Conservation (phyloP, 2,329 filamentous ascomycete species). For the Fusarium sp. region DNA sequence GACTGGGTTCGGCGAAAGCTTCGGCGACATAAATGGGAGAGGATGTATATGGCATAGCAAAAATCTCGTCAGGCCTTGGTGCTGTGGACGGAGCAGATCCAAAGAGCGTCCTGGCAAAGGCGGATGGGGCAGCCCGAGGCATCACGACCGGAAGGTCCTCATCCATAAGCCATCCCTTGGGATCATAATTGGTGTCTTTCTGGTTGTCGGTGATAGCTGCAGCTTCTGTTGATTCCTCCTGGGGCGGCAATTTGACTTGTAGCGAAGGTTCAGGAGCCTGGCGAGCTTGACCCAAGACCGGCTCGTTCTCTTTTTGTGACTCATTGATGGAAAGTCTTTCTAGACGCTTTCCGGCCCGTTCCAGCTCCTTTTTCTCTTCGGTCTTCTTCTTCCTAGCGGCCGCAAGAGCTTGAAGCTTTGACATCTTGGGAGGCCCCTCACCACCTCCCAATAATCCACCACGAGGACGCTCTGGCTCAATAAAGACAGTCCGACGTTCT, state of each 20-base stretch:
- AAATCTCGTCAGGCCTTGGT: slow-evolving; percentile 44
- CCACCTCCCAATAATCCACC: slow-evolving; percentile 82
- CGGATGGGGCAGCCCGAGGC: slow-evolving; percentile 53
- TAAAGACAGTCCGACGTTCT: slow-evolving; percentile 70
- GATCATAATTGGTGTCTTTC: not conserved
- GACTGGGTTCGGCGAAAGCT: slow-evolving; percentile 85
- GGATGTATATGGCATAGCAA: slow-evolving; percentile 59
- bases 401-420: slow-evolving; percentile 90
- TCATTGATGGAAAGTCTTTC: slow-evolving; percentile 46
- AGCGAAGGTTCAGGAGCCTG: slow-evolving; percentile 13
- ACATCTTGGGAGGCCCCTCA: slow-evolving; percentile 72
- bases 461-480: slow-evolving; percentile 62
- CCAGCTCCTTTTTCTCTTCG: slow-evolving; percentile 62
- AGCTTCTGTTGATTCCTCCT: not conserved
- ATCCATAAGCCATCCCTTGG: not conserved
- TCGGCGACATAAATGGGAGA: slow-evolving; percentile 60
- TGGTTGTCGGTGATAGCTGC: not conserved
- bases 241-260: not conserved
- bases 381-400: slow-evolving; percentile 86
- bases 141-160: slow-evolving; percentile 2
- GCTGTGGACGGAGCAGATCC: slow-evolving; percentile 50
- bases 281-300: slow-evolving; percentile 31
- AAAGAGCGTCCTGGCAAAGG: slow-evolving; percentile 64
- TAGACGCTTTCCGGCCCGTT: slow-evolving; percentile 41
- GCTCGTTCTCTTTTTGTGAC: slow-evolving; percentile 42